Evolutionary conservation across 169 alveolate genomes (phyloP).

Genomic region (Eimeria falciformis): DNA sequence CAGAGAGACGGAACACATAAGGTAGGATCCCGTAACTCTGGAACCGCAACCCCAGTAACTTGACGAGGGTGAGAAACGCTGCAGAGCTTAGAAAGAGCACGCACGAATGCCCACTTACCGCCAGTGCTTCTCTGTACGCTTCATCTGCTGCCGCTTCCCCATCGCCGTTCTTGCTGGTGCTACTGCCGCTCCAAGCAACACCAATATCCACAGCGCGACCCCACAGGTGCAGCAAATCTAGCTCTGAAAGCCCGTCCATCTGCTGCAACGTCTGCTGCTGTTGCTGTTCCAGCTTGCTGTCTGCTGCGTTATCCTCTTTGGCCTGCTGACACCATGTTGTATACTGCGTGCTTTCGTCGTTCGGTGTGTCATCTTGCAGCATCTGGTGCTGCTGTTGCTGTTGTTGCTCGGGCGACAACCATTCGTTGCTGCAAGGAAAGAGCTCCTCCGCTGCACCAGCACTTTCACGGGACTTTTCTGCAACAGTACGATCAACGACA

Average conservation of each 20-base stretch:
- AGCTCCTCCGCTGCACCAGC: constrained; percentile 59
- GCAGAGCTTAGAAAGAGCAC: neutral
- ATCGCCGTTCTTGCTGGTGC: neutral
- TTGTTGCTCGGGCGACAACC: neutral
- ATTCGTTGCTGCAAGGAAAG: constrained; percentile 54
- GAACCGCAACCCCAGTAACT: too few species aligned
- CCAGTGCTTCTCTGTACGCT: constrained; percentile 54
- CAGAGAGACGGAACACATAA: too few species aligned
- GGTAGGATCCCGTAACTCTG: too few species aligned
- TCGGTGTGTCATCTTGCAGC: neutral
- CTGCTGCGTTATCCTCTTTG: neutral
- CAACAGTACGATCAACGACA: constrained; percentile 55
- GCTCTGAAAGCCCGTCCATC: constrained; percentile 54
- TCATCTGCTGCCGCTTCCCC: constrained; percentile 14
- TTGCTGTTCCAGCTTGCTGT: constrained; percentile 1
- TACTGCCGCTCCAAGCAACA: constrained; percentile 64
- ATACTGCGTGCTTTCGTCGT: constrained; percentile 70
- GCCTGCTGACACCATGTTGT: constrained; percentile 53
- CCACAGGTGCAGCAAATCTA: constrained; percentile 60
- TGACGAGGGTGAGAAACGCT: neutral
- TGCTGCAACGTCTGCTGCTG: constrained; percentile 43
- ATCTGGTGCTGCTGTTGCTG: constrained; percentile 33
- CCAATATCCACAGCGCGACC: constrained; percentile 39
- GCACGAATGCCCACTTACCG: constrained; percentile 9
- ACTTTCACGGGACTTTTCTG: neutral